Evolutionary conservation across 176 grass and related monocot genomes (phyloP), one percentile per base, ranked within the genome.

Genomic region (Paspalum vaginatum): DNA sequence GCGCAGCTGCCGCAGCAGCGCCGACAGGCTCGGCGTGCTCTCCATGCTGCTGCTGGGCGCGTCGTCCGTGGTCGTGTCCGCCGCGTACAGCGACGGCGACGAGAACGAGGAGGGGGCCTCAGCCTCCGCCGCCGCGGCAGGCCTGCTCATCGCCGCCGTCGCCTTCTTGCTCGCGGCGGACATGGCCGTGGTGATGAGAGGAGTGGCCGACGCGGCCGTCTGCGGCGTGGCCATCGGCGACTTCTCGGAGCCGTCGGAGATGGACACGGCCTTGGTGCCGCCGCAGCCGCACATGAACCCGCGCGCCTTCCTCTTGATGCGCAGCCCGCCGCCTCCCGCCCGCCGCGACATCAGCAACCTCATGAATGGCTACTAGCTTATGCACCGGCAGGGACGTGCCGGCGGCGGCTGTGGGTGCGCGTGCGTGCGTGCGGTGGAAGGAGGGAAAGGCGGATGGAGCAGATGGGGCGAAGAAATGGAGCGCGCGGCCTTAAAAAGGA

Each of bases 1-100:
- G 71, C 72, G 68, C 71, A 94, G 92, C 79, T 94, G 85, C 27
- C 83, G 88, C 47, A 94, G 88, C 21, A 94, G 92, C 61, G 86
- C 66, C n/a, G 92, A 79, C 26, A 94, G 68, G 75, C 88, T 91
- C 8, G 85, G 85, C 56, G 88, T 91, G 85, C 76, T 88, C 46
- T 61, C 88, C 59, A 64, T 81, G 69, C 70, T 90, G 44, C 74
- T 74, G 55, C 82, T 82, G 48, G 58, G 50, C 8, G 70, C 85
- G 54, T 27, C 66, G 61, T 61, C 75, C n/a, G 42, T 46, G 16
- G 64, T 66, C 20, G 65, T 55, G 58, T 59, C 81, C 26, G 52
- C 60, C 26, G 52, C 60, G 50, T 49, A 39, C 11, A 7, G 26
- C 13, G 72, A 81, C 11, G 81, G 81, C 15, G 75, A 12, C 0